Evolutionary conservation across 1,139 yeast species (phyloP), one percentile per base, ranked within the genome.

Genomic region (Komagataea norvegica): DNA sequence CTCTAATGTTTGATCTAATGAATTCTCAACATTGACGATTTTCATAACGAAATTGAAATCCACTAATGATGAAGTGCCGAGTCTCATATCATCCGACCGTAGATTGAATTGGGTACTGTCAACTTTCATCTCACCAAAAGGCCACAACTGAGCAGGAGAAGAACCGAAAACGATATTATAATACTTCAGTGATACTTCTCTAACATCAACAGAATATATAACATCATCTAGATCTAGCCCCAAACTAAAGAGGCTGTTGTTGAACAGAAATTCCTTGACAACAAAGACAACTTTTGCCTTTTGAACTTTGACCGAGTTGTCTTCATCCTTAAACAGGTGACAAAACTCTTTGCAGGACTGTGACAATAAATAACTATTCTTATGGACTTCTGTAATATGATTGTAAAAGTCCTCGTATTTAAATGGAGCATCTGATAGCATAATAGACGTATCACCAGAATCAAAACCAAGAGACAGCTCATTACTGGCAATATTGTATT

Each of bases 1-100:
- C 45, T 79, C 83, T 8, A 81, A 59, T 0, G 76, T 64, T 43
- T 71, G 74, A 40, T 68, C 70, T 1, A 55, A 48, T 1, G 45
- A 41, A 4, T 56, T 55, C 2, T 53, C 57, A 39, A 24, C 54
- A 37, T 69, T 66, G 16, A 61, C 52, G 1, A 75, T 54, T 41
- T 66, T 67, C 15, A 61, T 36, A 9, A 52, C 51, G 5, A 65
- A 44, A 6, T 64, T 59, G 24, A 61, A 45, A 36, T 66, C 67
- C 4, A 65, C 25, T 5, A 66, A 21, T 22, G 68, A 72, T 0
- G 83, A 72, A n/a, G 53, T 37, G 1, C 41, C 41, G 2, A 44
- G 39, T 1, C 59, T 54, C 5, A 66, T 39, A 8, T 44, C 33
- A 3, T 48, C 46, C 29, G 60, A 61, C 18, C 55, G 53, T 2